Conservation (phyloP, 208 protist species). For the Angomonas desouzai region DNA sequence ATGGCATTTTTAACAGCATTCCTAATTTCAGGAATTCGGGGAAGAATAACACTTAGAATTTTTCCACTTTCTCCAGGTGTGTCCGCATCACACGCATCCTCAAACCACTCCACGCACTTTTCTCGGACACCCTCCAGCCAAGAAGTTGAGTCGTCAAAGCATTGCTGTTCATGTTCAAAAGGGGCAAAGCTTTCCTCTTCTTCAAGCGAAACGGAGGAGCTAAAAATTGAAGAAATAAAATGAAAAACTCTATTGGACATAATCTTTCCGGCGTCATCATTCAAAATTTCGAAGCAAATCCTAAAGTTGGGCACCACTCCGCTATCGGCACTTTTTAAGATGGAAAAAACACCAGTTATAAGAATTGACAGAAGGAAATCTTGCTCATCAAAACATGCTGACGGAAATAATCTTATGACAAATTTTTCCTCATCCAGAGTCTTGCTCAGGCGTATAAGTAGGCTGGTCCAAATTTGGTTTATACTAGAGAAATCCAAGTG, state of each 20-base stretch:
- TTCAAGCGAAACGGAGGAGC: not conserved
- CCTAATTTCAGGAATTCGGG: slow-evolving; percentile 1
- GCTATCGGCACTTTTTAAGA: not conserved
- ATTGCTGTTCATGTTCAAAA: not conserved
- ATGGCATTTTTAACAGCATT: slow-evolving; percentile 7
- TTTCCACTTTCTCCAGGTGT: not conserved
- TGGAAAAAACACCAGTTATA: not conserved
- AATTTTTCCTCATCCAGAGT: not conserved
- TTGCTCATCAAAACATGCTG: not conserved
- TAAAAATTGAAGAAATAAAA: not conserved
- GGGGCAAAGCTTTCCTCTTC: not conserved
- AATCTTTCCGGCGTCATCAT: not conserved
- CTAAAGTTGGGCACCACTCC: not conserved
- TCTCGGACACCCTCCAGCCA: not conserved
- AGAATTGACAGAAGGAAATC: not conserved
- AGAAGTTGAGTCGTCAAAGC: not conserved
- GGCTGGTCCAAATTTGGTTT: not conserved
- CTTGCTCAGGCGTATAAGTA: not conserved
- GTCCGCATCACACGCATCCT: slow-evolving; percentile 22
- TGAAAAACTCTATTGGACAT: slow-evolving; percentile 6
- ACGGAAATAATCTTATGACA: not conserved
- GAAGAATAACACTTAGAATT: slow-evolving; percentile 19
- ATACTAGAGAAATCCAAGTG: not conserved
- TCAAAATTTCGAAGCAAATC: not conserved
- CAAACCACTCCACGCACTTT: slow-evolving; percentile 3